Percentiles rank a stretch among this genome's conserved stretches.
Evolutionary conservation across 345 rosid species (phyloP).

Genomic region (Eucalyptus erythrocorys): DNA sequence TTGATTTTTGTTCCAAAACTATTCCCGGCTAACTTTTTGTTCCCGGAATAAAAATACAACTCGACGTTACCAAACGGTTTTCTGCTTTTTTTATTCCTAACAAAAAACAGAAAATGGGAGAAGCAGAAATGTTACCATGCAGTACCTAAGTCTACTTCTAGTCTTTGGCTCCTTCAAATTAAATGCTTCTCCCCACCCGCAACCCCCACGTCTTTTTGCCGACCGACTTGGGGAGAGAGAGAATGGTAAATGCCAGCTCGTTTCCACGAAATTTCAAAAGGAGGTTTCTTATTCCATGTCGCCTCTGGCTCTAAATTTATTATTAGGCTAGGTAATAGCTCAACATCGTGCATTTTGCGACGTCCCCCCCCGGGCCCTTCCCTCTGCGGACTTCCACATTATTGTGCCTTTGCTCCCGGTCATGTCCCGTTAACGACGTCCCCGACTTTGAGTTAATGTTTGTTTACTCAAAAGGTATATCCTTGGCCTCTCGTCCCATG

Average conservation of each 20-base stretch:
- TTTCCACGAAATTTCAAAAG: background rate
- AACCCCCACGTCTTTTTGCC: no score
- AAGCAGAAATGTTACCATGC: no score
- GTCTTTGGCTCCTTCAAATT: background rate
- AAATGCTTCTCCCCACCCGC: background rate
- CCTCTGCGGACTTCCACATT: background rate
- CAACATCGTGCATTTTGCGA: background rate
- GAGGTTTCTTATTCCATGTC: background rate
- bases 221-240: no score
- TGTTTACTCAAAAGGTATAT: accelerated
- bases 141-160: no score
- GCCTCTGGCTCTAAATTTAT: background rate
- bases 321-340: background rate
- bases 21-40: no score
- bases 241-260: background rate
- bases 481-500: background rate
- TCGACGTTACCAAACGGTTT: no score
- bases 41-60: no score
- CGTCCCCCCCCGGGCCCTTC: background rate
- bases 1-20: no score
- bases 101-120: no score
- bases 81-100: no score
- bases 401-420: background rate
- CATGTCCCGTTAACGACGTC: background rate
- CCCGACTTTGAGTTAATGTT: background rate